phyloP scores from a whole-genome alignment of 176 grass and related monocot genomes.

The Canna indica region DNA sequence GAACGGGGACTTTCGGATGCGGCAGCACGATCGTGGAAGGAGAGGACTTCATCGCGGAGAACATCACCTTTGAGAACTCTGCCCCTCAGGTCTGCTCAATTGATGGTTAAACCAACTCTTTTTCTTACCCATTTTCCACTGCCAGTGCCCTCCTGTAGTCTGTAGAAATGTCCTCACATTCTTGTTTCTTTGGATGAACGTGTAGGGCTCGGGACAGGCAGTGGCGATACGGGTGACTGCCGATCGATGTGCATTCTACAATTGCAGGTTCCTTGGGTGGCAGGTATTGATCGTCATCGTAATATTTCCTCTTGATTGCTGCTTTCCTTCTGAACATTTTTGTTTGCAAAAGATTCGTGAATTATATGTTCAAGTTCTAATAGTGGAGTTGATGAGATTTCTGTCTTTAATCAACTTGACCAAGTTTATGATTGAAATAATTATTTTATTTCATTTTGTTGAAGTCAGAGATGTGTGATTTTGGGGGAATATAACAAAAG shows the following conservation, averaged over 20 bases:
- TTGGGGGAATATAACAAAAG: too few species aligned
- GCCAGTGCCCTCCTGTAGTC: conserved; percentile 5
- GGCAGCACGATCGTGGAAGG: conserved; percentile 74
- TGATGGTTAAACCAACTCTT: not conserved
- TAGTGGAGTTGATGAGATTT: too few species aligned
- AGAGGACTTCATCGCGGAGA: conserved; percentile 93
- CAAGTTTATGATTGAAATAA: too few species aligned
- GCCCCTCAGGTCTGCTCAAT: conserved; percentile 51
- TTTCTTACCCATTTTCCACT: conserved; percentile 1
- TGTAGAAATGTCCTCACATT: not conserved
- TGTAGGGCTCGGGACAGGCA: conserved; percentile 83
- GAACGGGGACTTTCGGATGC: conserved; percentile 86
- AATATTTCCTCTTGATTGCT: conserved; percentile 7
- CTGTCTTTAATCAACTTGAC: too few species aligned
- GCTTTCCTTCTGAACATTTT: too few species aligned
- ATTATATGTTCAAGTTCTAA: not conserved
- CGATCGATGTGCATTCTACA: conserved; percentile 86
- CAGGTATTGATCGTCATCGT: conserved; percentile 34
- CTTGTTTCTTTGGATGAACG: not conserved
- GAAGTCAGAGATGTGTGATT: too few species aligned
- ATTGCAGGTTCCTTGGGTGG: conserved; percentile 93
- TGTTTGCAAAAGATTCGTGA: not conserved
- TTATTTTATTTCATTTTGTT: too few species aligned
- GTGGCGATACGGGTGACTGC: conserved; percentile 78
- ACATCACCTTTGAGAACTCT: conserved; percentile 90